Percentiles rank a stretch among this genome's conserved stretches.
Evolutionary conservation across 352 stramenopile genomes (phyloP).

Genomic region (Phytopythium chamaehyphon): DNA sequence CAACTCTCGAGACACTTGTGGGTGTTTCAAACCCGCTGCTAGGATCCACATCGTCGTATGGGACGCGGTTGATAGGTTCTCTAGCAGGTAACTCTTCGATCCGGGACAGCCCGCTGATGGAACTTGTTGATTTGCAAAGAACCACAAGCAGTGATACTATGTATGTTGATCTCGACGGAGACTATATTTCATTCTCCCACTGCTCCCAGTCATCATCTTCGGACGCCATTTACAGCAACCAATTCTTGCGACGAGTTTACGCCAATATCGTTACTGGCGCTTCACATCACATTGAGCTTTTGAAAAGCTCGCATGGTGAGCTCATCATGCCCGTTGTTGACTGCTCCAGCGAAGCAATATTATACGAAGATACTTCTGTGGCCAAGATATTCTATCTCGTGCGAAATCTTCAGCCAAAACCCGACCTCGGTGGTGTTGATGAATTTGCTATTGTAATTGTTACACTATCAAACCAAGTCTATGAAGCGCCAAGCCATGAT

Average conservation of each 20-base stretch:
- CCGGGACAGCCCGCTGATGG: conserved; percentile 25
- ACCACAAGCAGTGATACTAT: conserved; percentile 20
- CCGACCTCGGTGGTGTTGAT: conserved; percentile 10
- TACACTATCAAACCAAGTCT: conserved; percentile 35
- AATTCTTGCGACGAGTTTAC: conserved; percentile 25
- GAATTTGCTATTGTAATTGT: conserved; percentile 25
- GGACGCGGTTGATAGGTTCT: conserved; percentile 10
- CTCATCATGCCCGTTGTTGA: conserved; percentile 39
- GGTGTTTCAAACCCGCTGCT: conserved; percentile 11
- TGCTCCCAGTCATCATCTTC: conserved; percentile 10
- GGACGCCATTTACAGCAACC: conserved; percentile 21
- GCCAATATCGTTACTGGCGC: conserved; percentile 9
- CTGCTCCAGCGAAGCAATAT: conserved; percentile 26
- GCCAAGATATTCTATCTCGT: conserved; percentile 39
- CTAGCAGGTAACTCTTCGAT: conserved; percentile 13
- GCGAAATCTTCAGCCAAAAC: conserved; percentile 2
- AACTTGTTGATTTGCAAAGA: conserved; percentile 14
- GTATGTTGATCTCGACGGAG: conserved; percentile 23
- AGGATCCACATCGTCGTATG: conserved; percentile 18
- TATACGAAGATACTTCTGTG: conserved; percentile 18
- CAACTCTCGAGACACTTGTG: conserved; percentile 15
- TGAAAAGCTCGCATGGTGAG: conserved; percentile 15
- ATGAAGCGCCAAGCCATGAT: conserved; percentile 22
- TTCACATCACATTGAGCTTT: conserved; percentile 28
- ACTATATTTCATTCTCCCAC: conserved; percentile 11